A percentile compares a stretch with the other conserved stretches of the same genome.
These are phyloP conservation scores for Naegleria gruberi DNA, from an alignment of 208 protist species.

Conservation along the genomic window DNA sequence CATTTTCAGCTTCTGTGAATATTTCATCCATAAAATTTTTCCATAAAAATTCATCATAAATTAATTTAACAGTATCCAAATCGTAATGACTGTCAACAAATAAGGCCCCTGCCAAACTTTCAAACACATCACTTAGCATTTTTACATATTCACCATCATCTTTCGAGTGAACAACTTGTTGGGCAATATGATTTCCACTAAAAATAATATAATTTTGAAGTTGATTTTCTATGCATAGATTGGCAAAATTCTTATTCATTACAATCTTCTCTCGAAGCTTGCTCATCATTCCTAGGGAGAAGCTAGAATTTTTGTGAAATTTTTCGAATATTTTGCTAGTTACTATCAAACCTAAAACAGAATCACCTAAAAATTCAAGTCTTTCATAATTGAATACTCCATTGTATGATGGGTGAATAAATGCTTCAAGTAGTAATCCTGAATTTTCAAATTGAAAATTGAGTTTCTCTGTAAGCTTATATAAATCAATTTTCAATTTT, in stretches of 20 bases:
- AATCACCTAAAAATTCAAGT: slow-evolving; percentile 8
- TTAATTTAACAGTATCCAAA: neutral
- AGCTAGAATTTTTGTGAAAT: neutral
- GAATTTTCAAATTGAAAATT: neutral
- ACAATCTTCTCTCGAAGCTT: neutral
- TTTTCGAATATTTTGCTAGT: neutral
- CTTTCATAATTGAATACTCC: neutral
- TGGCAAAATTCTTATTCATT: neutral
- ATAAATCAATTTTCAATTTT: too few species aligned
- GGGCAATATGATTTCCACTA: neutral
- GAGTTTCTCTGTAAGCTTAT: too few species aligned
- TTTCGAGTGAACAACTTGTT: neutral
- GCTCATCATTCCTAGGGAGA: neutral
- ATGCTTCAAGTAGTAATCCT: neutral
- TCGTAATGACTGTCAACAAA: neutral
- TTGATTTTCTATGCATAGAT: neutral
- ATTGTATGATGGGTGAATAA: neutral
- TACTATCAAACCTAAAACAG: neutral
- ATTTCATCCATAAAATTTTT: neutral
- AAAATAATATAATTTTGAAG: neutral
- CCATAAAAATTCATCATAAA: neutral
- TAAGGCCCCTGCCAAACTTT: neutral
- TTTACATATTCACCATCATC: neutral
- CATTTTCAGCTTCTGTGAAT: neutral
- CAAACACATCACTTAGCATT: neutral